Evolutionary conservation across 1,284 basidiomycete species (phyloP), one percentile per base, ranked within the genome.

Genomic region (Cutaneotrichosporon cavernicola): DNA sequence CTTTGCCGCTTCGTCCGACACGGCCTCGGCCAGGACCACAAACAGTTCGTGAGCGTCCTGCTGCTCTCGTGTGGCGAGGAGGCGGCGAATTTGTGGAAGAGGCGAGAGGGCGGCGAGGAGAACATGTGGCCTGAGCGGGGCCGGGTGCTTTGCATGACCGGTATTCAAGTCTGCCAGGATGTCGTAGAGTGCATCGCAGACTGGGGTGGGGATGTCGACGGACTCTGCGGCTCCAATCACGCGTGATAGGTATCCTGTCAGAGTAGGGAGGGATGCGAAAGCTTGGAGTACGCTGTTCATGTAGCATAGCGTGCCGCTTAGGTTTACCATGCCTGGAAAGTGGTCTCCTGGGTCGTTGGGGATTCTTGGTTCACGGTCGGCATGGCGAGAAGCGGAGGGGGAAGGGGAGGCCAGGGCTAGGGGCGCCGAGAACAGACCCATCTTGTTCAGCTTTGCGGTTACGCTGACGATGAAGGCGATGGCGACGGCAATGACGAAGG

Each of bases 31-130:
- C 22, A 97, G 82, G 43, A 95, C 87, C 70, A 94, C 88, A 80
- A 95, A 96, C n/a, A 97, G 84, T 75, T 97, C 94, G 73, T 97
- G 94, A 2, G 93, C 93, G 77, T 97, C 93, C 81, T 97, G 93
- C 76, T 97, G 93, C 74, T 95, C 90, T 16, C 90, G 86, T 1
- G 90, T 91, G 65, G 86, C 86, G 73, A 96, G 88, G 7, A 95
- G 83, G 0, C 88, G 71, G n/a, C 84, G 86, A 65, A 85, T 84
- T 47, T 83, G 80, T 50, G 86, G 84, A 56, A 86, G 82, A 40
- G 83, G 77, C 18, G 86, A 84, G 61, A 93, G 85, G 0, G 88
- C 89, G 14, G 84, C 78, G 51, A 93, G 89, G 65, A 93, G 87
- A 26, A 84, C 83, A 51, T 86, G 75, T 0, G 91, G 91, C 0